Percentiles rank a stretch among this genome's conserved stretches.
Evolutionary conservation across 441 rosid species (phyloP).

Genomic region (Adansonia rubrostipa): DNA sequence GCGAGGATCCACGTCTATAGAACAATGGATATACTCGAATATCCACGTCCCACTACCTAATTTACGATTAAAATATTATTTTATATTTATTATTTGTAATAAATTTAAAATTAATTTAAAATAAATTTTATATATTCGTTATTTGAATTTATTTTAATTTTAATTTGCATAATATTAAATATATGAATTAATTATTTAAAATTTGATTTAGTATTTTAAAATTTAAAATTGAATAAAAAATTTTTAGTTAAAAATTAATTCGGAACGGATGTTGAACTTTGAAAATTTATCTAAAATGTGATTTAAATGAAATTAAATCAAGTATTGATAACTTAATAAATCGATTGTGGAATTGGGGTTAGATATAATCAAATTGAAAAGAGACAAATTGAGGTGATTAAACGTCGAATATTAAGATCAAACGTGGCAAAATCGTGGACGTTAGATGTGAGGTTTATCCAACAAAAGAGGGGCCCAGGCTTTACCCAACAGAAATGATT

Average conservation of each 20-base stretch:
- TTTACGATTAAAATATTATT: neutral
- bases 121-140: too few species aligned
- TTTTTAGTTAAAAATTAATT: too few species aligned
- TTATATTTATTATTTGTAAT: neutral
- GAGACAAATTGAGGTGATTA: neutral
- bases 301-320: neutral
- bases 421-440: neutral
- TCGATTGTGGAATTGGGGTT: neutral
- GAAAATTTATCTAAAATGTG: too few species aligned
- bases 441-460: neutral
- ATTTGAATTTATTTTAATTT: too few species aligned
- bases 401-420: neutral
- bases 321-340: neutral
- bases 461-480: too few species aligned
- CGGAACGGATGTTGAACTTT: too few species aligned
- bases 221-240: too few species aligned
- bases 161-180: too few species aligned
- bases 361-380: neutral
- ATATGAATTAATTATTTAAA: too few species aligned
- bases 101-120: too few species aligned
- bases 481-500: neutral
- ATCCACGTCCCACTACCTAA: slow-evolving; percentile 4
- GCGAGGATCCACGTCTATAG: slow-evolving; percentile 56
- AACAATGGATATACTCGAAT: slow-evolving; percentile 45
- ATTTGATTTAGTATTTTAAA: too few species aligned